A percentile compares a stretch with the other conserved stretches of the same genome.
These are phyloP conservation scores for Tuber aestivum DNA, from an alignment of 495 filamentous ascomycete species.

Conservation along the genomic window DNA sequence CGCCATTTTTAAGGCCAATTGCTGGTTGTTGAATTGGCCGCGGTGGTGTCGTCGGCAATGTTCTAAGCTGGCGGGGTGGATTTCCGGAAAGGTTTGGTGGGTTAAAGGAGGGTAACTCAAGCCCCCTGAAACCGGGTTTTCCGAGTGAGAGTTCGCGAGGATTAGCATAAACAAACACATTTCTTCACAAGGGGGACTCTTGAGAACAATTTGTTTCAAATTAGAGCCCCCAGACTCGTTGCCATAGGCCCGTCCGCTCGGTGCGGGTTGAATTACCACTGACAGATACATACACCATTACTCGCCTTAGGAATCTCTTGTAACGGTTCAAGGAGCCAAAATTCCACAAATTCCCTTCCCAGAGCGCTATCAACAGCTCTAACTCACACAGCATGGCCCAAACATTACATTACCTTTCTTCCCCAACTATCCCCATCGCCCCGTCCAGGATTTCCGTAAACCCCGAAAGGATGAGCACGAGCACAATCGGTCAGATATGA, in stretches of 20 bases:
- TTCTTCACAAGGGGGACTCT: not conserved
- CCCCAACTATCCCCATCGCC: not conserved
- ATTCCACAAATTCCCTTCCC: not conserved
- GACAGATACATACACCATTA: not conserved
- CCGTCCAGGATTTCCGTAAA: not conserved
- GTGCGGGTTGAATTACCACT: not conserved
- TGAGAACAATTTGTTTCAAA: not conserved
- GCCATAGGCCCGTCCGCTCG: not conserved
- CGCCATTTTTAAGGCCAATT: not conserved
- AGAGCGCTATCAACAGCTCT: not conserved
- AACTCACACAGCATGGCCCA: not conserved
- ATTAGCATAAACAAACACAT: not conserved
- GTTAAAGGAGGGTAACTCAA: not conserved
- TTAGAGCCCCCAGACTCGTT: not conserved
- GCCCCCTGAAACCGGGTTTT: not conserved
- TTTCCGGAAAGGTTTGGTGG: not conserved
- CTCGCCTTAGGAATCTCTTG: not conserved
- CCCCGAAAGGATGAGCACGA: not conserved
- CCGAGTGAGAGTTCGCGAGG: not conserved
- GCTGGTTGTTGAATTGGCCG: not conserved
- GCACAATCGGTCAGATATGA: not conserved
- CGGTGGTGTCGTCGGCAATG: not conserved
- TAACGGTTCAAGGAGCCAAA: not conserved
- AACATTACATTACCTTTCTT: not conserved
- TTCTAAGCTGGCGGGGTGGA: not conserved